Base-by-base conservation (phyloP, 2,329 filamentous ascomycete species). In the Xylaria sp. region DNA sequence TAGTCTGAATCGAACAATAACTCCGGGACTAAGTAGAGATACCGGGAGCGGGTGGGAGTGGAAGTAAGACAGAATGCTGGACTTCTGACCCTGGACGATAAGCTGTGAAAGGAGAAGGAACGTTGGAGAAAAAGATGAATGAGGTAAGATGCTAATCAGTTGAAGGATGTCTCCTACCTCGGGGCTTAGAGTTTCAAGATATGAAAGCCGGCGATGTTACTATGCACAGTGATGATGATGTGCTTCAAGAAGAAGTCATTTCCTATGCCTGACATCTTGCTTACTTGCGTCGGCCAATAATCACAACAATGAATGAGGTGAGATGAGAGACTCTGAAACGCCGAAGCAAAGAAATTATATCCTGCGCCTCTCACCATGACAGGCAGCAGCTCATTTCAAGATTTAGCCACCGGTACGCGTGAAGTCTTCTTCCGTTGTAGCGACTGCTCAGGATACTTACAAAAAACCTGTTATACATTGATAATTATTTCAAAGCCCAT, bases 1-100 rank as follows among this genome's bases (percentile, higher is more conserved):
- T 13, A 32, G 23, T 56, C 56, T 41, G n/a, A 60, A 41, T 34
- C 34, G 32, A 46, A 57, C 41, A 57, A 52, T 52, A 44, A 9
- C 15, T 7, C 25, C 32, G 57, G 51, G 51, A 8, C 56, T 46
- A 20, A 32, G 4, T 32, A 41, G 34, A 12, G n/a, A 28, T 39
- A 37, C 5, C 8, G n/a, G 8, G 25, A 52, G 46, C 52, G 18
- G 32, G 51, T 52, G 13, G 13, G 28, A 23, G 52, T 6, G 52
- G 23, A 3, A 44, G 23, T 57, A 10, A 57, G 56, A 23, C n/a
- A 15, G 13, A 20, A 23, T 15, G 5, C 18, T 37, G 12, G 28
- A 20, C 23, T 25, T 10, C 18, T 41, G 52, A 23, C 41, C 41
- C 59, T 62, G 48, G 52, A 9, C 13, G 15, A 3, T 13, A 44